Evolutionary conservation across 1,139 yeast genomes (phyloP).

Genomic region (Pichia sp.): DNA sequence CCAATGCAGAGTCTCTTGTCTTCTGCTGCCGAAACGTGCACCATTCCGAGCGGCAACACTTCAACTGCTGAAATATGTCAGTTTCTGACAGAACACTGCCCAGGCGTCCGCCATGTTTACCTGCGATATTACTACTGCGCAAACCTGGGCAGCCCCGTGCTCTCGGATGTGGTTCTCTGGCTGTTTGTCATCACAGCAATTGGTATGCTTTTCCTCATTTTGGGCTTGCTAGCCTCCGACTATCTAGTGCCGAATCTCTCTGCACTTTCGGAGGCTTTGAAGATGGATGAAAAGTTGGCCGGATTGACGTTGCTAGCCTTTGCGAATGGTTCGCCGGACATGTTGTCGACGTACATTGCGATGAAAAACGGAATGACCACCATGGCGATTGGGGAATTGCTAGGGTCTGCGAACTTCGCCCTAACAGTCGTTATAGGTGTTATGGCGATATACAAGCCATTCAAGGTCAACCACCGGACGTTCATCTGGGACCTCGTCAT

Average conservation of each 20-base stretch:
- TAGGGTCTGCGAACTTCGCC: slow-evolving; percentile 83
- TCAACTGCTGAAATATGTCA: slow-evolving; percentile 16
- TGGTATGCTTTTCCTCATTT: slow-evolving; percentile 19
- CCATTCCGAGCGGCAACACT: slow-evolving; percentile 13
- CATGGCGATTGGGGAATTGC: slow-evolving; percentile 79
- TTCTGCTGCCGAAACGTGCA: neutral
- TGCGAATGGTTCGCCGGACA: slow-evolving; percentile 92
- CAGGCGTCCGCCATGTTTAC: slow-evolving; percentile 16
- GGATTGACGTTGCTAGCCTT: slow-evolving; percentile 85
- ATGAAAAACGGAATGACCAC: slow-evolving; percentile 63
- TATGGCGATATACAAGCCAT: slow-evolving; percentile 66
- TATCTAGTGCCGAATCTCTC: slow-evolving; percentile 71
- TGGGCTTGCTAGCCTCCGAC: slow-evolving; percentile 74
- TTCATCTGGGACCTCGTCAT: slow-evolving; percentile 40
- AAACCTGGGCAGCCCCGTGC: neutral
- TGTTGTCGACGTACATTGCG: slow-evolving; percentile 79
- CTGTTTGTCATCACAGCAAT: slow-evolving; percentile 1
- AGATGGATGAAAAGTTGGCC: slow-evolving; percentile 71
- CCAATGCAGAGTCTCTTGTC: neutral
- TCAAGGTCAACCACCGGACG: slow-evolving; percentile 42
- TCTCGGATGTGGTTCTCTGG: slow-evolving; percentile 13
- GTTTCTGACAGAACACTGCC: slow-evolving; percentile 18
- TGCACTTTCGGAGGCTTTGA: slow-evolving; percentile 53
- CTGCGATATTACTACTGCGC: slow-evolving; percentile 22
- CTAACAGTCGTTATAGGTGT: slow-evolving; percentile 70